A percentile compares a stretch with the other conserved stretches of the same genome.
phyloP scores from a whole-genome alignment of 2,329 filamentous ascomycete species.

The Sclerotinia trifoliorum region DNA sequence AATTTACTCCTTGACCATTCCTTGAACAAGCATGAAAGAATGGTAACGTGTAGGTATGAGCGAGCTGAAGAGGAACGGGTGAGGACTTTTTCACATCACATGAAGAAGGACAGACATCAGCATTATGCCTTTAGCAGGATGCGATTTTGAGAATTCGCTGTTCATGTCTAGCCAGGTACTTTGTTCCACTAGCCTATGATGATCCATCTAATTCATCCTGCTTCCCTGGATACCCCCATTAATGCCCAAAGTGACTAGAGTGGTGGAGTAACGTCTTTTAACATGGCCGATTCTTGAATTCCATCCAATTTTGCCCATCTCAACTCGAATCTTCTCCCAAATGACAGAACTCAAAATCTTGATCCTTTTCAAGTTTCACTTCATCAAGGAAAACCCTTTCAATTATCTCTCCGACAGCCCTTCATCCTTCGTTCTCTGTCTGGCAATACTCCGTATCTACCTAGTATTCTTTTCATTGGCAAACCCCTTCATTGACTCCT shows the following conservation, averaged over 20 bases:
- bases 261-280: too few species aligned
- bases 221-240: too few species aligned
- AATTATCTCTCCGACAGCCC: neutral
- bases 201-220: neutral
- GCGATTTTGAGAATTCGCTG: too few species aligned
- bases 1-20: neutral
- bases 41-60: neutral
- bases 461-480: too few species aligned
- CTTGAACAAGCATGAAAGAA: neutral
- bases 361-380: neutral
- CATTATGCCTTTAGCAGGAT: neutral
- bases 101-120: constrained; percentile 4
- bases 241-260: neutral
- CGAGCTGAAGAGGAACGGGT: neutral
- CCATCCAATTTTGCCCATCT: neutral
- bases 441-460: neutral
- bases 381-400: neutral
- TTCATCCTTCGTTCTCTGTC: neutral
- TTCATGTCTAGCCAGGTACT: neutral
- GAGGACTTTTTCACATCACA: neutral
- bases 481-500: constrained; percentile 7
- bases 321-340: neutral
- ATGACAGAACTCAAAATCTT: neutral
- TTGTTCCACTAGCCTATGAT: neutral
- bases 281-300: neutral